Conservation (phyloP, 23 red algal species). For the Cyanidium caldarium region DNA sequence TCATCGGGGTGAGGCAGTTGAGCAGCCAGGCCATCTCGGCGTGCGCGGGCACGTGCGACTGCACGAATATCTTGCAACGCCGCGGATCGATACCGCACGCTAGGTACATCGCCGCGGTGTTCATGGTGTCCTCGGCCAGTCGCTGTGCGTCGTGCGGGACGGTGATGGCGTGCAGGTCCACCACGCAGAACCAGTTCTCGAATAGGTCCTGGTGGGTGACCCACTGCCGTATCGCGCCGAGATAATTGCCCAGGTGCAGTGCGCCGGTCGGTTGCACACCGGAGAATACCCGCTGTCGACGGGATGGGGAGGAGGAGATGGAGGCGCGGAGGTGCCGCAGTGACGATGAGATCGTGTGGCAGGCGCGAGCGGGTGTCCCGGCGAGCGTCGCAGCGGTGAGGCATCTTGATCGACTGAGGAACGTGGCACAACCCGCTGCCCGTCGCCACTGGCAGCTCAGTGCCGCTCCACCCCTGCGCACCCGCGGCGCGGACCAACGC, state of each 20-base stretch:
- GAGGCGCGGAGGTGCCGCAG: too few species aligned
- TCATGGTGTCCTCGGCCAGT: constrained; percentile 34
- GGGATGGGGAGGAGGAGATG: too few species aligned
- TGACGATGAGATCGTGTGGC: too few species aligned
- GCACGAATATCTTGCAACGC: constrained; percentile 73
- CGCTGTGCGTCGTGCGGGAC: constrained; percentile 51
- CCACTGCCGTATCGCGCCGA: constrained; percentile 91
- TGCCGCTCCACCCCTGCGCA: too few species aligned
- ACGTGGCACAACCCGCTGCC: too few species aligned
- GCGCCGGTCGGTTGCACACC: constrained; percentile 93
- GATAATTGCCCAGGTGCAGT: constrained; percentile 95
- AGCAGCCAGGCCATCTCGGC: constrained; percentile 92
- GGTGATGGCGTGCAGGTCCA: constrained; percentile 94
- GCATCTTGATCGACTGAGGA: too few species aligned
- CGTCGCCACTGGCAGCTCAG: too few species aligned
- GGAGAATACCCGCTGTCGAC: constrained; percentile 63
- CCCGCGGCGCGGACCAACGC: too few species aligned
- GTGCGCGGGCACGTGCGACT: constrained; percentile 81
- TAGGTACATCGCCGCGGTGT: constrained; percentile 78
- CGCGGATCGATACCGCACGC: constrained; percentile 79
- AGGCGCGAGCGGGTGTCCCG: too few species aligned
- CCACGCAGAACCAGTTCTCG: constrained; percentile 79
- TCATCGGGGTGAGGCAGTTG: constrained; percentile 88
- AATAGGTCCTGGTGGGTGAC: constrained; percentile 41
- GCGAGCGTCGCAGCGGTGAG: too few species aligned